These are phyloP conservation scores for Lumnitzera racemosa DNA, from an alignment of 345 rosid species.

Conservation along the genomic window DNA sequence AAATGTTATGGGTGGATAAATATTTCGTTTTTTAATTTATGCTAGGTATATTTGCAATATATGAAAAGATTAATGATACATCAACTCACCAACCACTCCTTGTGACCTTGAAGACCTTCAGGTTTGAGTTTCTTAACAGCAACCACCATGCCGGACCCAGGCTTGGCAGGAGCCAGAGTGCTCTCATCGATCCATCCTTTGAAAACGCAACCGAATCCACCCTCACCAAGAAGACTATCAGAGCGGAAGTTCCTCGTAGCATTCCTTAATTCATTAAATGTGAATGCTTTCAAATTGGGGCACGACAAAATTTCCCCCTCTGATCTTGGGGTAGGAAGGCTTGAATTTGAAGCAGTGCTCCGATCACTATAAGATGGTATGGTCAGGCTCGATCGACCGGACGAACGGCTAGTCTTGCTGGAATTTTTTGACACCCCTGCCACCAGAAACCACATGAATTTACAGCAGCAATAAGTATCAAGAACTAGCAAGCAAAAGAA, in stretches of 20 bases:
- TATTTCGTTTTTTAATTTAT: no score
- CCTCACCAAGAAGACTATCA: conserved; percentile 90
- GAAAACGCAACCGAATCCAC: conserved; percentile 90
- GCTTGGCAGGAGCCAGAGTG: conserved; percentile 55
- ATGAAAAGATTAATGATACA: conserved; percentile 4
- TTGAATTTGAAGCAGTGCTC: conserved; percentile 43
- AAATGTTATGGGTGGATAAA: no score
- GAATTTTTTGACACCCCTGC: conserved; percentile 55
- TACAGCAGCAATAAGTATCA: neutral
- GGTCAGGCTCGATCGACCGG: conserved; percentile 52
- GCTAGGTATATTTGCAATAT: neutral
- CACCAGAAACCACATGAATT: conserved; percentile 14
- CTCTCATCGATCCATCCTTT: conserved; percentile 95
- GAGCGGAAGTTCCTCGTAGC: conserved; percentile 93
- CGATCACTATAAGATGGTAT: conserved; percentile 51
- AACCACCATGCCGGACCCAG: conserved; percentile 89
- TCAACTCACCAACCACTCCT: conserved; percentile 89
- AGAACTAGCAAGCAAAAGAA: conserved; percentile 4
- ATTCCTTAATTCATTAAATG: conserved; percentile 66
- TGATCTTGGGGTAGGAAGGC: conserved; percentile 70
- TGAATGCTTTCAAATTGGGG: conserved; percentile 78
- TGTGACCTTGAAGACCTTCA: conserved; percentile 97
- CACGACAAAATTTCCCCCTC: conserved; percentile 92
- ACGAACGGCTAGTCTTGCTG: conserved; percentile 67
- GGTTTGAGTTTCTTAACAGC: conserved; percentile 95